Evolutionary conservation across 805 yeast genomes (phyloP).

Genomic region (Tetrapisispora arboricola): DNA sequence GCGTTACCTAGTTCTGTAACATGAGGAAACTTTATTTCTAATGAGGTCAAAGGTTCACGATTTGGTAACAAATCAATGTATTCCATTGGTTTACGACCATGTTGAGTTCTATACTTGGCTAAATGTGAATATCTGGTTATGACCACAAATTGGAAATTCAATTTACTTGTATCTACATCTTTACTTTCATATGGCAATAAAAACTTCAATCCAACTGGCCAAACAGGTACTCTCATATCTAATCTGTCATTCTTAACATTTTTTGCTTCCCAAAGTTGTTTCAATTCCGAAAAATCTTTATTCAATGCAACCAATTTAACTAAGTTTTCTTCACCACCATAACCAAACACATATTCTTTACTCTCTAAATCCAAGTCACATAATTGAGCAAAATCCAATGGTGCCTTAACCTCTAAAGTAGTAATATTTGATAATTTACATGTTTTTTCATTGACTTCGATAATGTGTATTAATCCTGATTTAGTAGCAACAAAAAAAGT

Average conservation of each 20-base stretch:
- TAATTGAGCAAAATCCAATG: conserved; percentile 38
- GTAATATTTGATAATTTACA: conserved; percentile 10
- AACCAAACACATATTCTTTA: conserved; percentile 45
- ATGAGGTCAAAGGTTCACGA: conserved; percentile 20
- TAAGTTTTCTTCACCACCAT: conserved; percentile 76
- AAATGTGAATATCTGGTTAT: conserved; percentile 50
- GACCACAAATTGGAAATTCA: conserved; percentile 41
- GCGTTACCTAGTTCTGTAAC: conserved; percentile 18
- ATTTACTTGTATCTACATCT: conserved; percentile 18
- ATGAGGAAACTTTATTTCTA: conserved; percentile 10
- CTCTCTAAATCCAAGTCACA: conserved; percentile 34
- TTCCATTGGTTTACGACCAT: conserved; percentile 55
- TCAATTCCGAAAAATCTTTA: conserved; percentile 20
- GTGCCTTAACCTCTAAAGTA: conserved; percentile 32
- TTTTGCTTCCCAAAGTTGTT: conserved; percentile 54
- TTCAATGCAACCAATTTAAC: conserved; percentile 22
- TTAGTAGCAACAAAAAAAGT: conserved; percentile 28
- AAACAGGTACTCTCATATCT: conserved; percentile 73
- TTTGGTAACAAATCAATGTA: conserved; percentile 25
- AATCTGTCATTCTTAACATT: conserved; percentile 74
- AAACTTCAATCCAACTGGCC: conserved; percentile 50
- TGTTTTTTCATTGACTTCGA: conserved; percentile 13
- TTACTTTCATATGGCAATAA: conserved; percentile 29
- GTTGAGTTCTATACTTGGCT: conserved; percentile 58
- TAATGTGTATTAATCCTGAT: conserved; percentile 29